Conservation (phyloP, 352 stramenopile genomes). For the Pythium phragmitis region DNA sequence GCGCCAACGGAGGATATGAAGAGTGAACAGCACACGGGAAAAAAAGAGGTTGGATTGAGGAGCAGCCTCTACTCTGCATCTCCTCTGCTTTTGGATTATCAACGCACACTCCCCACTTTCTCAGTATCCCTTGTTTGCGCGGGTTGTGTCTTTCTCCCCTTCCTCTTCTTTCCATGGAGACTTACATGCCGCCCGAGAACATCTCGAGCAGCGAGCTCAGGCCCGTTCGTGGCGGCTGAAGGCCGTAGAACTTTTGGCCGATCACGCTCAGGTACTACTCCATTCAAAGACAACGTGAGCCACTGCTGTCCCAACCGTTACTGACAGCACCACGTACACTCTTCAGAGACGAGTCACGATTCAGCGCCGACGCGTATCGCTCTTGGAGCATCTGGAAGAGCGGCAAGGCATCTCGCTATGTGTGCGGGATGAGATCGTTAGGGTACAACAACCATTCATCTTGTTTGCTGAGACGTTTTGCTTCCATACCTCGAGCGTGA, state of each 20-base stretch:
- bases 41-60: too few relatives aligned
- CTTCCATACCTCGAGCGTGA: conserved; percentile 74
- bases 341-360: conserved; percentile 71
- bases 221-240: conserved; percentile 73
- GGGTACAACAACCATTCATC: not conserved
- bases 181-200: conserved; percentile 77
- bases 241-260: conserved; percentile 83
- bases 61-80: too few relatives aligned
- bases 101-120: not conserved
- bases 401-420: conserved; percentile 74
- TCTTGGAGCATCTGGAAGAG: conserved; percentile 89
- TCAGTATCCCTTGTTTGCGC: too few relatives aligned
- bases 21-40: not conserved
- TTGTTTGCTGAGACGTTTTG: not conserved
- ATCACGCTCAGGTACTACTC: conserved; percentile 81
- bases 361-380: conserved; percentile 69
- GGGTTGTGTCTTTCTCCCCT: not conserved
- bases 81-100: not conserved
- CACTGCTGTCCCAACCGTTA: too few relatives aligned
- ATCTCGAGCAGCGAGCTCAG: conserved; percentile 84
- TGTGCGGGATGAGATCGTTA: not conserved
- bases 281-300: not conserved
- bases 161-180: not conserved
- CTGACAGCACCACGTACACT: conserved; percentile 48
- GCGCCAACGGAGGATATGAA: conserved; percentile 5